Evolutionary conservation across 2,329 filamentous ascomycete genomes (phyloP), one percentile per base, ranked within the genome.

Genomic region (Leptographium radiaticola): DNA sequence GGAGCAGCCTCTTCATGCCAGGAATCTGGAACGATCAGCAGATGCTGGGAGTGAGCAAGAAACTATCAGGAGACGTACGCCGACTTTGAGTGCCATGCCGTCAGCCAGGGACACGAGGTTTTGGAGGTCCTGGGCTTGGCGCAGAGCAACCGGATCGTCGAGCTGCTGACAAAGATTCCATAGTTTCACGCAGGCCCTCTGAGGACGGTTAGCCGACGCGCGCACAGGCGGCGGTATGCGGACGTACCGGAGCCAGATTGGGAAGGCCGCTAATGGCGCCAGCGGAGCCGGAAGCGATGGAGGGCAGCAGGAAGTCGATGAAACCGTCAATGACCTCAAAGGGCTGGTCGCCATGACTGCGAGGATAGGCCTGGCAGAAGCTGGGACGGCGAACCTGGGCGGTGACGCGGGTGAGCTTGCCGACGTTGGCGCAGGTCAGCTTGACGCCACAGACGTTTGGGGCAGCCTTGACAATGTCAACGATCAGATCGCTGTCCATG

Each of bases 241-340:
- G 59, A 30, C 53, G 42, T 51, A 52, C 57, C 53, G 56, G 56
- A 7, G 56, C 56, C 15, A 58, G 7, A 18, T 56, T 58, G 12
- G 56, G 46, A 6, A 59, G 49, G 4, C 53, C 53, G 36, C 52
- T 57, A 34, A 59, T 56, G 44, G 56, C 58, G 15, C 56, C 58
- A 0, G 51, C 58, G 1, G 56, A 36, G 6, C 62, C 62, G 12
- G 53, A 54, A 1, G 59, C 46, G 9, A 64, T 56, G 8, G 60
- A 62, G 4, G 62, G 62, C n/a, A 63, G 52, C 20, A 64, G 51
- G 47, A 64, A 59, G 51, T 64, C 62, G 30, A 63, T 62, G 55
- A 63, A 63, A 12, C 62, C 62, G 47, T 59, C 62, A 46, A 64
- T 60, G 12, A 59, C 57, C 44, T 55, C 38, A 44, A 63, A 64